A percentile compares a stretch with the other conserved stretches of the same genome.
Evolutionary conservation across 441 rosid genomes (phyloP).

Genomic region (Gossypium armourianum): DNA sequence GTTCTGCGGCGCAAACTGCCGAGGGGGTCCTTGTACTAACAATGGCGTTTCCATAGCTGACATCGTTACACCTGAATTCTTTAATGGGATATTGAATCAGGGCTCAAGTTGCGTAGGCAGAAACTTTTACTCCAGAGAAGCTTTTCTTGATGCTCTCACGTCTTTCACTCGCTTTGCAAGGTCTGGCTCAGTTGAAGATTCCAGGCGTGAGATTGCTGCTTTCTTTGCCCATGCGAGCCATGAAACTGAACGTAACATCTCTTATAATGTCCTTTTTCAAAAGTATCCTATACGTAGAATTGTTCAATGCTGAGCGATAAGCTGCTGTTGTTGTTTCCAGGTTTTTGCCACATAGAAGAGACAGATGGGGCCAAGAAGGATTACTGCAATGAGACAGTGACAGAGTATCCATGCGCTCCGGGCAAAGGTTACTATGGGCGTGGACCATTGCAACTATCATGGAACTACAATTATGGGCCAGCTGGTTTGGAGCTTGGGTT

Average conservation of each 20-base stretch:
- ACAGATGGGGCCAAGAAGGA: conserved; percentile 28
- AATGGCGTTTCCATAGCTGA: conserved; percentile 25
- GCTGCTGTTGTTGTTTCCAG: conserved; percentile 22
- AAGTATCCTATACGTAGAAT: background rate
- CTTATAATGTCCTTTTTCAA: background rate
- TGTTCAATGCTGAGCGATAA: background rate
- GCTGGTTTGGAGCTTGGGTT: conserved; percentile 34
- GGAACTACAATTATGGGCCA: conserved; percentile 55
- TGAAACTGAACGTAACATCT: conserved; percentile 39
- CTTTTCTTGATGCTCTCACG: conserved; percentile 34
- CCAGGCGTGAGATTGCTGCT: conserved; percentile 62
- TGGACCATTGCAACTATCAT: conserved; percentile 52
- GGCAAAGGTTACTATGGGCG: conserved; percentile 49
- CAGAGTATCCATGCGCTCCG: conserved; percentile 45
- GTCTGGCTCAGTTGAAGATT: conserved; percentile 32
- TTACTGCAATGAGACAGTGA: conserved; percentile 33
- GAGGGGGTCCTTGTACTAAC: conserved; percentile 12
- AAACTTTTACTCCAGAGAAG: conserved; percentile 39
- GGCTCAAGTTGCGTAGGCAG: conserved; percentile 34
- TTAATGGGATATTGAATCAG: conserved; percentile 37
- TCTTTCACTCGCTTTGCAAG: conserved; percentile 28
- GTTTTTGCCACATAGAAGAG: conserved; percentile 48
- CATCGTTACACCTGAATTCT: conserved; percentile 43
- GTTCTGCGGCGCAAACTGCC: background rate
- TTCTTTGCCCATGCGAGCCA: conserved; percentile 65